Conservation (phyloP, 371 early-diverging fungal species). For the Rhizopus microsporus region DNA sequence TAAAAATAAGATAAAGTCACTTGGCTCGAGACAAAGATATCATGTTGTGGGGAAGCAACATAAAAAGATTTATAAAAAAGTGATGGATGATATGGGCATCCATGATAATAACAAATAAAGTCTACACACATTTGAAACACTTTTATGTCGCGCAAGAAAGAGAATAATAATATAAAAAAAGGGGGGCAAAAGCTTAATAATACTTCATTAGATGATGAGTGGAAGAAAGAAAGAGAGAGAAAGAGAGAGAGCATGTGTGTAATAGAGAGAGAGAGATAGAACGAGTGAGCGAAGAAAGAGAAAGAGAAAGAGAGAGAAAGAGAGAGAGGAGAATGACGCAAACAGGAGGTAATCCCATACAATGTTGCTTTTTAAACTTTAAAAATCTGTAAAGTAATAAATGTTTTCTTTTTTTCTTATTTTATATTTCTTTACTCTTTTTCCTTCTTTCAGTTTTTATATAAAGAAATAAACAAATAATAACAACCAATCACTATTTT, state of each 20-base stretch:
- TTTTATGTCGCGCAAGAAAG: background rate
- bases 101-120: constrained; percentile 11
- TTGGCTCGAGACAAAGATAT: constrained; percentile 19
- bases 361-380: no score
- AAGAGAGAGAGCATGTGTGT: background rate
- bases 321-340: constrained; percentile 11
- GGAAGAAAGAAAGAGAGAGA: background rate
- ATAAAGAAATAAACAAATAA: constrained; percentile 1
- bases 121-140: background rate
- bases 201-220: no score
- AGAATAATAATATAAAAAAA: constrained; percentile 11
- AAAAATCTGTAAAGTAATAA: no score
- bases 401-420: constrained; percentile 5
- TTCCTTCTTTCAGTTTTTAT: constrained; percentile 1
- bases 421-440: constrained; percentile 8
- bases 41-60: constrained; percentile 13
- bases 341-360: constrained; percentile 10
- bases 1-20: constrained; percentile 6
- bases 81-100: constrained; percentile 52
- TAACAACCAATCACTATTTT: no score
- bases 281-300: background rate
- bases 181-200: background rate
- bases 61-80: constrained; percentile 40
- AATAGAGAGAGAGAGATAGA: background rate
- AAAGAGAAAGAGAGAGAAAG: background rate